These are phyloP conservation scores for Penicillium odoratum DNA, from an alignment of 495 filamentous ascomycete species.

Conservation along the genomic window DNA sequence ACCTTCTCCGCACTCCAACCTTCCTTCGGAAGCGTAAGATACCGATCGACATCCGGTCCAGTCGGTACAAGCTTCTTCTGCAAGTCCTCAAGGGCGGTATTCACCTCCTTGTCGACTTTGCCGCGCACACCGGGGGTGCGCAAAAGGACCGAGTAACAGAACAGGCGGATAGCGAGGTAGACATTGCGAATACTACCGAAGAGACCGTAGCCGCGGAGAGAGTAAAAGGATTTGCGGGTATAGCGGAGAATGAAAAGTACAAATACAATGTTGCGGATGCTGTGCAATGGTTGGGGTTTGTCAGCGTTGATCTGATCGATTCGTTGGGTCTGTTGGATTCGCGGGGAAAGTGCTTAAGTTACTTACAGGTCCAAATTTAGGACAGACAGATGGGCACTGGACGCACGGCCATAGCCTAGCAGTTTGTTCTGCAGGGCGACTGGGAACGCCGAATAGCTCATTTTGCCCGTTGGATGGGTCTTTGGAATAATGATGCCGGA, in stretches of 20 bases:
- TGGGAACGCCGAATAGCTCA: constrained; percentile 38
- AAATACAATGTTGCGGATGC: constrained; percentile 86
- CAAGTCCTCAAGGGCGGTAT: constrained; percentile 64
- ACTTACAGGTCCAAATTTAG: constrained; percentile 84
- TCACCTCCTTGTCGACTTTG: constrained; percentile 77
- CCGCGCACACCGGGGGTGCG: constrained; percentile 78
- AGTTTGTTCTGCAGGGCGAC: constrained; percentile 46
- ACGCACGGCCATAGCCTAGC: constrained; percentile 47
- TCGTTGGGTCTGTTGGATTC: background rate
- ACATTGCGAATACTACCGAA: constrained; percentile 73
- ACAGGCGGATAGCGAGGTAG: constrained; percentile 67
- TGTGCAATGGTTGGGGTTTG: constrained; percentile 30
- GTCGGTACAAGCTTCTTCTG: constrained; percentile 77
- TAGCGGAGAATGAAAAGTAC: constrained; percentile 86
- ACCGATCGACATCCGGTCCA: constrained; percentile 70
- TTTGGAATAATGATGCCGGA: constrained; percentile 19
- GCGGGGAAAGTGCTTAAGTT: constrained; percentile 13
- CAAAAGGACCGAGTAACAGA: constrained; percentile 82
- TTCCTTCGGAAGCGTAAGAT: constrained; percentile 77
- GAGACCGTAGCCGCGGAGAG: constrained; percentile 85
- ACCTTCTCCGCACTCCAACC: constrained; percentile 82
- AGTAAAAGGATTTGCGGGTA: constrained; percentile 75
- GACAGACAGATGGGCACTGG: constrained; percentile 57
- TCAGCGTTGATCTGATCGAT: constrained; percentile 13
- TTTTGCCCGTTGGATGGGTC: constrained; percentile 21